Conservation (phyloP, 2,329 filamentous ascomycete species). For the Penicillium nordicum region DNA sequence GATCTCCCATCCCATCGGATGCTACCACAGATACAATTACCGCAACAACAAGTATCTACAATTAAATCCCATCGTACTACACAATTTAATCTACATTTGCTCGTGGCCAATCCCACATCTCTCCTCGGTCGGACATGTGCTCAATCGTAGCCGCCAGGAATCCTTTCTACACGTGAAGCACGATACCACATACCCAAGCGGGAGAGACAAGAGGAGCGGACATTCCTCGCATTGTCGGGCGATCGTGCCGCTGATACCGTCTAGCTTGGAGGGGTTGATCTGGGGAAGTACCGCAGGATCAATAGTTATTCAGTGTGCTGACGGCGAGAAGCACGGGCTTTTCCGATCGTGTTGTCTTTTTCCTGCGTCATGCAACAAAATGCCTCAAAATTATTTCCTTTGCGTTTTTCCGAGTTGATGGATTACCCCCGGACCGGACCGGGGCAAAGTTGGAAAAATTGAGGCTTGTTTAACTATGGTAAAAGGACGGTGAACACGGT, state of each 20-base stretch:
- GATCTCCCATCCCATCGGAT: neutral
- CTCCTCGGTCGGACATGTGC: neutral
- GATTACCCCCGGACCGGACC: neutral
- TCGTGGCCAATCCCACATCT: neutral
- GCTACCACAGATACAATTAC: neutral
- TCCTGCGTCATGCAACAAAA: constrained; percentile 14
- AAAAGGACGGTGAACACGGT: constrained; percentile 3
- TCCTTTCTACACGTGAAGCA: neutral
- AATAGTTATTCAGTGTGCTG: neutral
- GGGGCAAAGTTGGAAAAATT: neutral
- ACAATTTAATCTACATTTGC: neutral
- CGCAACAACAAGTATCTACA: neutral
- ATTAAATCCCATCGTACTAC: neutral
- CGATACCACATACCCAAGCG: neutral
- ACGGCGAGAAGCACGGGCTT: neutral
- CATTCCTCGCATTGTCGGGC: constrained; percentile 7
- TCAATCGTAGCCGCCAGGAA: neutral
- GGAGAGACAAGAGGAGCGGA: neutral
- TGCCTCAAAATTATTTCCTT: constrained; percentile 11
- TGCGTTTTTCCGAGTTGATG: neutral
- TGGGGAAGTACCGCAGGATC: constrained; percentile 7
- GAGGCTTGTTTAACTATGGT: neutral
- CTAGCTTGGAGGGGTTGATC: constrained; percentile 1
- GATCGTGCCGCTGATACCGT: constrained; percentile 24
- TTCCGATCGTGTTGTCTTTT: constrained; percentile 1